These are phyloP conservation scores for Tricholoma terreum DNA, from an alignment of 768 basidiomycete species.

Conservation along the genomic window DNA sequence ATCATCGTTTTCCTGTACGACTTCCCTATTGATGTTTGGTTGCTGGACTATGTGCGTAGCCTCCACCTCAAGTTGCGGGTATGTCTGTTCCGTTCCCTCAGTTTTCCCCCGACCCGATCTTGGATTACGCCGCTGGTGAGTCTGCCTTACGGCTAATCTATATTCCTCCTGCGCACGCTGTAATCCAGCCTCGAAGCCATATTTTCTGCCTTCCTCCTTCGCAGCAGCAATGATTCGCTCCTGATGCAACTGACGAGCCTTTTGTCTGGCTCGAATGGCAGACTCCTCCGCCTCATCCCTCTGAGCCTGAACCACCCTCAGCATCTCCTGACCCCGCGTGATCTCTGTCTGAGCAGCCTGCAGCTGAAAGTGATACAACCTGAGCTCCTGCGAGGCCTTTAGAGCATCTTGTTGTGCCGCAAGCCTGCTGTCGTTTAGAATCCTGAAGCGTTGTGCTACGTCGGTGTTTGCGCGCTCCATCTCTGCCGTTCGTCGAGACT, in stretches of 20 bases:
- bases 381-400: conserved; percentile 35
- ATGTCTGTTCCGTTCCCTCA: neutral
- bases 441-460: conserved; percentile 28
- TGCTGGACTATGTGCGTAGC: neutral
- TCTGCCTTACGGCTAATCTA: conserved; percentile 3
- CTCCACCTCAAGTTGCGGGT: neutral
- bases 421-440: conserved; percentile 34
- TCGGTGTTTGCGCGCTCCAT: conserved; percentile 33
- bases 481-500: conserved; percentile 32
- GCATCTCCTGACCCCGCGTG: conserved; percentile 44
- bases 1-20: neutral
- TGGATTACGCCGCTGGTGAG: neutral
- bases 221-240: conserved; percentile 50
- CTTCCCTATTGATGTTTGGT: neutral
- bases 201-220: conserved; percentile 54
- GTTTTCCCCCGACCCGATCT: neutral
- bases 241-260: conserved; percentile 48
- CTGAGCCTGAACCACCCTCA: conserved; percentile 47
- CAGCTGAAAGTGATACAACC: conserved; percentile 38
- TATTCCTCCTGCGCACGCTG: conserved; percentile 34
- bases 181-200: conserved; percentile 50
- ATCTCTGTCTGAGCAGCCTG: conserved; percentile 49
- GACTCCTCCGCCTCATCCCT: conserved; percentile 57
- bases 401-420: conserved; percentile 35
- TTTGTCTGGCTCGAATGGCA: conserved; percentile 48